Conservation (phyloP, 2,329 filamentous ascomycete species). For the Helotiales sp. region DNA sequence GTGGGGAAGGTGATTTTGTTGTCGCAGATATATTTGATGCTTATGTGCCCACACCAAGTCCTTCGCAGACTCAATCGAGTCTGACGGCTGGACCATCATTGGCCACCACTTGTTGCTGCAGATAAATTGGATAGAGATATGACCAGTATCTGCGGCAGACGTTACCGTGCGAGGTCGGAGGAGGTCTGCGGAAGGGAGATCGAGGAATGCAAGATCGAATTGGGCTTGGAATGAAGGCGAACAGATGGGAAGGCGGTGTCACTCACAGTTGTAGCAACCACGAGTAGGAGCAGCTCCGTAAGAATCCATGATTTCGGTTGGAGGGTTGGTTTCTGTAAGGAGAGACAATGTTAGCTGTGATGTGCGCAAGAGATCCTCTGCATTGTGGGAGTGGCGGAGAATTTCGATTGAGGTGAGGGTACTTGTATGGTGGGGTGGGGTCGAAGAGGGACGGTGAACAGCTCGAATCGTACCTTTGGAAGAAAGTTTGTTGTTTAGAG, state of each 20-base stretch:
- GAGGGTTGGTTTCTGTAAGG: constrained; percentile 26
- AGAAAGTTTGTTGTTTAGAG: background rate
- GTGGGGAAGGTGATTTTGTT: background rate
- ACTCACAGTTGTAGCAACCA: constrained; percentile 59
- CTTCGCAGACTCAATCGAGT: background rate
- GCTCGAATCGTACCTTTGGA: constrained; percentile 16
- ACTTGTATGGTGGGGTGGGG: constrained; percentile 30
- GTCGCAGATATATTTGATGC: constrained; percentile 15
- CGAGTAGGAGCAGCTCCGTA: constrained; percentile 44
- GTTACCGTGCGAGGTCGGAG: background rate
- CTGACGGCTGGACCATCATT: constrained; percentile 22
- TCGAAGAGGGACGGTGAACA: constrained; percentile 28
- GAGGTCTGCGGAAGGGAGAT: background rate
- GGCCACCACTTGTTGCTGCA: constrained; percentile 12
- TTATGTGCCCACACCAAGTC: constrained; percentile 8
- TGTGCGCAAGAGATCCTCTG: background rate
- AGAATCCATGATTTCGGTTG: constrained; percentile 41
- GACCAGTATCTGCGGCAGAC: background rate
- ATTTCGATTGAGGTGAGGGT: background rate
- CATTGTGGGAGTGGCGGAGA: constrained; percentile 3
- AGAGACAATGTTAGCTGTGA: constrained; percentile 11
- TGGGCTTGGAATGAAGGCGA: constrained; percentile 27
- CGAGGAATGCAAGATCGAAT: background rate
- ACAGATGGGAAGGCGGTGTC: constrained; percentile 18
- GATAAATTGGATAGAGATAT: background rate